These are phyloP conservation scores for Dioszegia aurantiaca DNA, from an alignment of 768 basidiomycete species.

Conservation along the genomic window DNA sequence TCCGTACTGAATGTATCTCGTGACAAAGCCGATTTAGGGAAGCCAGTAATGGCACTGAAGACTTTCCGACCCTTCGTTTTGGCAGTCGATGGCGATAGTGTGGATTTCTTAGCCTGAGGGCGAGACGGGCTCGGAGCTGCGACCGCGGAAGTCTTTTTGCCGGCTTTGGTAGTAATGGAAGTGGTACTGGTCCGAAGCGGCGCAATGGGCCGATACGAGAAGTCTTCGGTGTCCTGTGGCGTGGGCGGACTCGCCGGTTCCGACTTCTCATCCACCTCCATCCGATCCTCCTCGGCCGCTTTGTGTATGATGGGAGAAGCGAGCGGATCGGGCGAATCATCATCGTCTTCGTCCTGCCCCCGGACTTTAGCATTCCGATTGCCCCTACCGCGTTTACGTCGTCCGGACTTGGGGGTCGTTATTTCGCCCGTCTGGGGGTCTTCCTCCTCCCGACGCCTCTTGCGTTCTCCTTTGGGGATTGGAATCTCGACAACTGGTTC, in stretches of 20 bases:
- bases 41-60: neutral
- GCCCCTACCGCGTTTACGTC: too few relatives aligned
- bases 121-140: neutral
- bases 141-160: neutral
- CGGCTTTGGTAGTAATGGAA: neutral
- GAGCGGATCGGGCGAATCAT: conserved; percentile 4
- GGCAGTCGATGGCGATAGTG: neutral
- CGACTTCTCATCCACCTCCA: conserved; percentile 6
- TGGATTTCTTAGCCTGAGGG: neutral
- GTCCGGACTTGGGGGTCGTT: too few relatives aligned
- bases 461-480: too few relatives aligned
- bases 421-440: neutral
- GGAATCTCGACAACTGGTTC: neutral
- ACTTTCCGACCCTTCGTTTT: neutral
- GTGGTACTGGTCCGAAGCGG: neutral
- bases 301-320: neutral
- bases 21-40: neutral
- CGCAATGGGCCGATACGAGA: neutral
- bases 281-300: neutral
- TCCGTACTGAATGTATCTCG: neutral
- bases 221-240: conserved; percentile 5
- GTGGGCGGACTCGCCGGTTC: conserved; percentile 11
- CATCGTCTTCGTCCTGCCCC: neutral
- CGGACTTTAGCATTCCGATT: too few relatives aligned
- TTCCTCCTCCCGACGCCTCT: neutral